These are phyloP conservation scores for Xylaria sp. DNA, from an alignment of 2,329 filamentous ascomycete genomes.

Conservation along the genomic window DNA sequence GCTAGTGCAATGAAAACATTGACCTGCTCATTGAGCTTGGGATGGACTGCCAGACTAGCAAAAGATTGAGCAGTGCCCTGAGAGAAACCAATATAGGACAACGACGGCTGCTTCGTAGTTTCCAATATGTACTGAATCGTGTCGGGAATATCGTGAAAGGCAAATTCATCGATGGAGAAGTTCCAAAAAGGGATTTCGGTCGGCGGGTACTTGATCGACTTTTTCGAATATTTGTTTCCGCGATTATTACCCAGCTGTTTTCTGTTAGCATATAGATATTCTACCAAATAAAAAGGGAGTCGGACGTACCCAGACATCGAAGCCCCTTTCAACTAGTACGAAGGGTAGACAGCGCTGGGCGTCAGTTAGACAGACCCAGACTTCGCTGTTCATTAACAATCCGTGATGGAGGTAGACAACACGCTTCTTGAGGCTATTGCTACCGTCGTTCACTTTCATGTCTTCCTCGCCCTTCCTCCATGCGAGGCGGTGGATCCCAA, in stretches of 20 bases:
- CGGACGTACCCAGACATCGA: slow-evolving; percentile 83
- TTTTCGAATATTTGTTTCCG: slow-evolving; percentile 99
- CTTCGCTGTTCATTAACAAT: slow-evolving; percentile 97
- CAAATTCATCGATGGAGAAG: slow-evolving; percentile 98
- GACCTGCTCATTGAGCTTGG: slow-evolving; percentile 86
- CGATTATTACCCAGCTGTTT: slow-evolving; percentile 87
- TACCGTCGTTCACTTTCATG: slow-evolving; percentile 73
- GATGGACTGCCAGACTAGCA: slow-evolving; percentile 88
- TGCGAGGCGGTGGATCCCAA: slow-evolving; percentile 85
- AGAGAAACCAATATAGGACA: slow-evolving; percentile 97
- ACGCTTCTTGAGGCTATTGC: slow-evolving; percentile 71
- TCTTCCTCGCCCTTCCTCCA: slow-evolving; percentile 82
- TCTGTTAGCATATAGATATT: slow-evolving; percentile 28
- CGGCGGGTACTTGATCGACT: slow-evolving; percentile 76
- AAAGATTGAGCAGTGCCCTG: slow-evolving; percentile 98
- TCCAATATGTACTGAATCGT: slow-evolving; percentile 89
- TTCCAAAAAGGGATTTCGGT: slow-evolving; percentile 85
- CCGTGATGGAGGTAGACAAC: slow-evolving; percentile 96
- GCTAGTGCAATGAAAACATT: slow-evolving; percentile 96
- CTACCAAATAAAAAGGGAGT: slow-evolving; percentile 26
- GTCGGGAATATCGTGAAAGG: slow-evolving; percentile 95
- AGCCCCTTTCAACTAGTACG: slow-evolving; percentile 83
- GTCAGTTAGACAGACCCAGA: slow-evolving; percentile 94
- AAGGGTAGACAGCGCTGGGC: slow-evolving; percentile 86
- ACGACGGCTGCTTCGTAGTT: slow-evolving; percentile 76